Evolutionary conservation across 176 grass and related monocot species (phyloP), one percentile per base, ranked within the genome.

Genomic region (Paspalum vaginatum): DNA sequence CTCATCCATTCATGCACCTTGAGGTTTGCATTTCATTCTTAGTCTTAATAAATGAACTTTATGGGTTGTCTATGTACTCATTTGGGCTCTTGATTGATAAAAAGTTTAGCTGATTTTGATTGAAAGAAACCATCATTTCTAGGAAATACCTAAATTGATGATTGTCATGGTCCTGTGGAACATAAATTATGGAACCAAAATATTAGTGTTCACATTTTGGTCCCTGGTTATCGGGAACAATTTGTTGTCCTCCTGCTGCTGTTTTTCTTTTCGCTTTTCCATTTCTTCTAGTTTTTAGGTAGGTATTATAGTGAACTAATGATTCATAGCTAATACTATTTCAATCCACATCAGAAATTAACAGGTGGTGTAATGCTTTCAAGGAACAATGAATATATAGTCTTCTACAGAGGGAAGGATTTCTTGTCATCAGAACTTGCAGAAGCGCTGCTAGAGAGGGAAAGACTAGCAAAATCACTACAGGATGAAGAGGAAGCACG

Each of bases 391-490:
- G 92, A 94, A 16, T 98, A 85, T 70, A 85, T 98, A 60, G 95
- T 98, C 74, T 94, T 98, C 89, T 98, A 98, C 81, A 87, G 95
- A 89, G 95, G 95, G 56, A 98, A 98, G 74, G 79, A 98, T 91
- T 98, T 94, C 84, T 90, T 98, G 85, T 87, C 85, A 68, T 75
- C 83, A 50, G 88, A 94, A 78, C 76, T 98, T 8, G 79, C 88
- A 56, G 86, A 80, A 51, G 92, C 76, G 56, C 83, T 94, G 52
- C 80, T 94, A 70, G 95, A 94, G 78, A 93, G 95, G 65, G 95
- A 98, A 87, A 87, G 56, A 86, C 79, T 90, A 77, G 88, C 92
- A 18, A 90, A 80, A 71, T 56, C 84, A 77, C n/a, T 98, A 65
- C 92, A 91, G 87, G 90, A 98, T 85, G 92, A 94, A 65, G 95